A percentile compares a stretch with the other conserved stretches of the same genome.
These are phyloP conservation scores for Colletotrichum chrysophilum DNA, from an alignment of 2,329 filamentous ascomycete species.

Conservation along the genomic window DNA sequence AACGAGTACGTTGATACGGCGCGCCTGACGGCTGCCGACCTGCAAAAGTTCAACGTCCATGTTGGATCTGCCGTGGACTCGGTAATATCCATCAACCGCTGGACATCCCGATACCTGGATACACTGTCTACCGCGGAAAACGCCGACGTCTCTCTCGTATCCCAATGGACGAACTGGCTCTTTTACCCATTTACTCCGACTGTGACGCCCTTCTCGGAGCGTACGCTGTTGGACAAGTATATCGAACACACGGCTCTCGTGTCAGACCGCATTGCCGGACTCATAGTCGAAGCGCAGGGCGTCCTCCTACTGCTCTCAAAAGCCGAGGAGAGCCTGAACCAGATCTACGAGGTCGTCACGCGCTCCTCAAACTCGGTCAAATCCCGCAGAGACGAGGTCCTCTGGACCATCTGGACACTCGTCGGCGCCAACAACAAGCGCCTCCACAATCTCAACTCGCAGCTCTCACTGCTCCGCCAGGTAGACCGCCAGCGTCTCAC, in stretches of 20 bases:
- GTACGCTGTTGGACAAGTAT: slow-evolving; percentile 74
- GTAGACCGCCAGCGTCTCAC: slow-evolving; percentile 70
- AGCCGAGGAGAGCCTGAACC: slow-evolving; percentile 71
- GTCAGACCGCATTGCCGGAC: slow-evolving; percentile 68
- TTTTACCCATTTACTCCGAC: slow-evolving; percentile 69
- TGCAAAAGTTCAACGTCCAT: slow-evolving; percentile 78
- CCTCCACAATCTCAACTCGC: slow-evolving; percentile 64
- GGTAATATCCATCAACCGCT: slow-evolving; percentile 76
- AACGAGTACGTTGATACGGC: slow-evolving; percentile 76
- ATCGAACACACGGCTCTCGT: slow-evolving; percentile 73
- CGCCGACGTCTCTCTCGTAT: slow-evolving; percentile 40
- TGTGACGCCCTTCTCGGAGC: slow-evolving; percentile 57
- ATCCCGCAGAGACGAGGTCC: slow-evolving; percentile 66
- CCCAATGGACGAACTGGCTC: slow-evolving; percentile 45
- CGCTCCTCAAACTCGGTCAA: slow-evolving; percentile 66
- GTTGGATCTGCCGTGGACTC: slow-evolving; percentile 77
- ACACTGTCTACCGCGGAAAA: slow-evolving; percentile 50
- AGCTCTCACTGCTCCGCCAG: slow-evolving; percentile 67
- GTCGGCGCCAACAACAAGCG: slow-evolving; percentile 71
- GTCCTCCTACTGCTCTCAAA: slow-evolving; percentile 69
- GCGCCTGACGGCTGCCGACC: slow-evolving; percentile 65
- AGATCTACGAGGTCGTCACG: slow-evolving; percentile 73
- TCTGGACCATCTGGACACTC: slow-evolving; percentile 75
- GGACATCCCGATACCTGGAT: slow-evolving; percentile 74
- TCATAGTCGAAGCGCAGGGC: slow-evolving; percentile 74